Evolutionary conservation across 2,329 filamentous ascomycete genomes (phyloP).

Genomic region (Hymenoscyphus infarciens): DNA sequence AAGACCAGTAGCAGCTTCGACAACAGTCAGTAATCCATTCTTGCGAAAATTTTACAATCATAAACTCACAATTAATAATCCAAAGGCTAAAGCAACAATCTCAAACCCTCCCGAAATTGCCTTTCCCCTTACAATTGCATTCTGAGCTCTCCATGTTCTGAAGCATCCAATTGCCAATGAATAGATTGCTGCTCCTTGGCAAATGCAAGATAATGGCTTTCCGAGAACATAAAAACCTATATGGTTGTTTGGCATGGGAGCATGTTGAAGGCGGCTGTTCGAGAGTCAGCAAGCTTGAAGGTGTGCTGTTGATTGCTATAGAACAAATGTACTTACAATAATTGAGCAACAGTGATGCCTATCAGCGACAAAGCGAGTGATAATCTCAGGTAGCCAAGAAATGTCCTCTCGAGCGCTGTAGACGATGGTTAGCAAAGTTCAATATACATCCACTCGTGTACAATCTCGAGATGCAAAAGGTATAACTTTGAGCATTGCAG

Average conservation of each 20-base stretch:
- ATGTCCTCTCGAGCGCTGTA: constrained; percentile 70
- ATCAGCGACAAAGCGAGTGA: constrained; percentile 65
- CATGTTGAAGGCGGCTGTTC: constrained; percentile 47
- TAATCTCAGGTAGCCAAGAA: constrained; percentile 69
- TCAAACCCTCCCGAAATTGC: constrained; percentile 58
- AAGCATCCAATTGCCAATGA: constrained; percentile 49
- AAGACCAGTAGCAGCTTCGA: constrained; percentile 30
- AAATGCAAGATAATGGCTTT: constrained; percentile 50
- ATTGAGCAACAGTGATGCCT: constrained; percentile 62
- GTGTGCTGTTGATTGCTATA: not conserved
- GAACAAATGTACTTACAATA: constrained; percentile 45
- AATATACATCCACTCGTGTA: constrained; percentile 8
- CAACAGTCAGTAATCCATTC: constrained; percentile 10
- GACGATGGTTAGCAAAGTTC: not conserved
- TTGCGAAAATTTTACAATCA: too few relatives aligned
- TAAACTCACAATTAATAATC: constrained; percentile 46
- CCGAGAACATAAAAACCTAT: constrained; percentile 61
- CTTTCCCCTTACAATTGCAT: constrained; percentile 54
- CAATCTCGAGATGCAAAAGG: not conserved
- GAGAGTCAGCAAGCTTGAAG: constrained; percentile 18
- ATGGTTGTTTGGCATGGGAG: constrained; percentile 29
- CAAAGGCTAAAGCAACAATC: constrained; percentile 45
- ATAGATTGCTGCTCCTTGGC: constrained; percentile 41
- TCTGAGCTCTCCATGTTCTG: constrained; percentile 59
- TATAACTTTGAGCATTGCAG: not conserved